These are phyloP conservation scores for Oryza longistaminata DNA, from an alignment of 176 grass and related monocot species.

Conservation along the genomic window DNA sequence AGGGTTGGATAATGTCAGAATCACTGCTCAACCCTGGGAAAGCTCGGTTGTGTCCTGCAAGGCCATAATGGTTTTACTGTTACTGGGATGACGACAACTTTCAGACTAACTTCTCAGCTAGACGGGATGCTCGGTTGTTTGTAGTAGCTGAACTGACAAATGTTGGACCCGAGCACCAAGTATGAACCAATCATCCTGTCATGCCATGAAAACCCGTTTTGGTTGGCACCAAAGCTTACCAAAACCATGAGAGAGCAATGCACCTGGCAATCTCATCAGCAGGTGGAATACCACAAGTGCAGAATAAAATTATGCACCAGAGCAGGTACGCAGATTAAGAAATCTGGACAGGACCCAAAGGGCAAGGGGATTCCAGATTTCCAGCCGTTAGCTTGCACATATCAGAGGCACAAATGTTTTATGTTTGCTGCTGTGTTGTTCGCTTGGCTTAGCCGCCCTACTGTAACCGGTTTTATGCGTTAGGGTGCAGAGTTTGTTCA, in stretches of 20 bases:
- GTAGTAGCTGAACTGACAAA: slow-evolving; percentile 43
- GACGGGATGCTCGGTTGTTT: slow-evolving; percentile 27
- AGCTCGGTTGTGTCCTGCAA: slow-evolving; percentile 53
- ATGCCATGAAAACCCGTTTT: not conserved
- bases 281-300: slow-evolving; percentile 17
- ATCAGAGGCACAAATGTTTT: slow-evolving; percentile 39
- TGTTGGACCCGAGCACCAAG: slow-evolving; percentile 28
- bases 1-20: slow-evolving; percentile 98
- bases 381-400: slow-evolving; percentile 39
- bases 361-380: slow-evolving; percentile 13
- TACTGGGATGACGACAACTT: slow-evolving; percentile 10
- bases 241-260: slow-evolving; percentile 11
- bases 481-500: slow-evolving; percentile 9
- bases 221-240: slow-evolving; percentile 16
- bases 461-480: slow-evolving; percentile 18
- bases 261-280: not conserved
- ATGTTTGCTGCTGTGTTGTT: slow-evolving; percentile 27
- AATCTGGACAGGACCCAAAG: not conserved
- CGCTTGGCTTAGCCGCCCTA: slow-evolving; percentile 6
- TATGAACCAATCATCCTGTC: slow-evolving; percentile 18
- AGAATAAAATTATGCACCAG: not conserved
- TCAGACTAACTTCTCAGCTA: slow-evolving; percentile 19
- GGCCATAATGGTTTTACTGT: slow-evolving; percentile 48
- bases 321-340: not conserved
- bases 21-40: slow-evolving; percentile 80